A percentile compares a stretch with the other conserved stretches of the same genome.
These are phyloP conservation scores for Scleroderma bovista DNA, from an alignment of 768 basidiomycete genomes.

Conservation along the genomic window DNA sequence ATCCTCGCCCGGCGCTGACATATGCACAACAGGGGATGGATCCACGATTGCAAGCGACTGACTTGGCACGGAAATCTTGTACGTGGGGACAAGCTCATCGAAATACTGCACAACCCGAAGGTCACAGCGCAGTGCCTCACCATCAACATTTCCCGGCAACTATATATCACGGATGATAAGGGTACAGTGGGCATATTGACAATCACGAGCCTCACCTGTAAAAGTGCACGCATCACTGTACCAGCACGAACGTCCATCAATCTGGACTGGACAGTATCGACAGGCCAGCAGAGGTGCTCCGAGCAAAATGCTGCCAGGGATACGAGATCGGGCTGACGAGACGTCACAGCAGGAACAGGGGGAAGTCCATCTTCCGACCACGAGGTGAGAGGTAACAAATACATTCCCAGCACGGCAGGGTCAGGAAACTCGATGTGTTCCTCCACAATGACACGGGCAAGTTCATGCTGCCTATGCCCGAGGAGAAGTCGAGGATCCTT, in stretches of 20 bases:
- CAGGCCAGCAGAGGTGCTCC: background rate
- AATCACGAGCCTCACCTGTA: background rate
- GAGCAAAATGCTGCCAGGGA: background rate
- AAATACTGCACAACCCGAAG: background rate
- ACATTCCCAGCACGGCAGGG: background rate
- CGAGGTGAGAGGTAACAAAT: background rate
- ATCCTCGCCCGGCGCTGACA: background rate
- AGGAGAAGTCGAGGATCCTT: background rate
- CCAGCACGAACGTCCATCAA: background rate
- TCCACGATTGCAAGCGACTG: background rate
- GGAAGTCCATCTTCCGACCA: background rate
- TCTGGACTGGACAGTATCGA: background rate
- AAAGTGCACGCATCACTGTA: background rate
- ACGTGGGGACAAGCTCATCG: background rate
- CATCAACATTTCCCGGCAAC: background rate
- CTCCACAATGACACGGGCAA: background rate
- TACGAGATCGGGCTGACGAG: background rate
- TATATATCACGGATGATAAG: background rate
- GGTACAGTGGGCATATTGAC: background rate
- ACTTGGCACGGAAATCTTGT: background rate
- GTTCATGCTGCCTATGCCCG: background rate
- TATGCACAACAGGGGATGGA: background rate
- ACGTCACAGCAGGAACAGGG: background rate
- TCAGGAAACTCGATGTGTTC: background rate
- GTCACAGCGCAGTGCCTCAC: background rate